Evolutionary conservation across 2,329 filamentous ascomycete genomes (phyloP), one percentile per base, ranked within the genome.

Genomic region (Cladobotryum protrusum): DNA sequence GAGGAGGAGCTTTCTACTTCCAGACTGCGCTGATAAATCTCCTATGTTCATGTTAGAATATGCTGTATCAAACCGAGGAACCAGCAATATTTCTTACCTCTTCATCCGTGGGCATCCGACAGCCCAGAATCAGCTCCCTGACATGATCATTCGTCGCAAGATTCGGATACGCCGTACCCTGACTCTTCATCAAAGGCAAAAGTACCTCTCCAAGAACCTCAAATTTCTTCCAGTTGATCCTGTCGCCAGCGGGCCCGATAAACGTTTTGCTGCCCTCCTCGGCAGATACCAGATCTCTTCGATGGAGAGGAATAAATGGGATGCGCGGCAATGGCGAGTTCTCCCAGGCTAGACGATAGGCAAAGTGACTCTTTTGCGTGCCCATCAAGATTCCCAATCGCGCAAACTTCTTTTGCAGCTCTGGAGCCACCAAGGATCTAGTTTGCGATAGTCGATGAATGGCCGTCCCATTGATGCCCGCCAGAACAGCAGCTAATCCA

Each of bases 211-310:
- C 91, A 69, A 97, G 83, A 32, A 99, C 86, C 67, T 97, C 92
- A 61, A 97, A 99, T 65, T 99, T 99, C 69, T 86, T 90, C 93
- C 93, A 99, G 65, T 97, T 97, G 64, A 99, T 88, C 46, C 88
- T 77, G 55, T 89, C 81, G 56, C 76, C 81, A 53, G 82, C 77
- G 2, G 80, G 76, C 7, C 87, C 89, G 2, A 97, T 74, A 65
- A 96, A 92, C 0, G 93, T 97, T 61, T 82, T 82, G 67, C 93
- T 96, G 33, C 92, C 93, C 68, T 96, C 88, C 62, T 95, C 89
- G 1, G 93, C 92, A 12, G 87, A 89, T 2, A 96, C 89, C 19
- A 99, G 76, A 69, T 99, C 93, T 56, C 91, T 81, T 40, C 89
- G 82, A 63, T 95, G 89, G 24, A 97, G 76, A 2, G 93, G 92